These are phyloP conservation scores for Candida incommunis DNA, from an alignment of 805 yeast genomes.

Conservation along the genomic window DNA sequence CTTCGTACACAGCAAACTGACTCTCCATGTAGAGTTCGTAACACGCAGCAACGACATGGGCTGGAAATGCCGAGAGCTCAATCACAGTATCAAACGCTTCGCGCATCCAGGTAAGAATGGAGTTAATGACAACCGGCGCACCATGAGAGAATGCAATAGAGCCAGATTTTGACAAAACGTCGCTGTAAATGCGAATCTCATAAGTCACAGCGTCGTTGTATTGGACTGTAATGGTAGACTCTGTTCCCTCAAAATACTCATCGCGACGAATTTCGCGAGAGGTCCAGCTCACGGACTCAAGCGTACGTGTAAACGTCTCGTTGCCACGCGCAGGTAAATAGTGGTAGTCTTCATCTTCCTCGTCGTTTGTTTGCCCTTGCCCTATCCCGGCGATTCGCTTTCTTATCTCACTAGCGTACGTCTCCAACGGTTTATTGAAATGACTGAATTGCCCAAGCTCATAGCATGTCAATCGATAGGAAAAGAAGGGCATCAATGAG, in stretches of 20 bases:
- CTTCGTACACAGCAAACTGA: not conserved
- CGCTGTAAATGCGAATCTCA: not conserved
- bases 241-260: not conserved
- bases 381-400: not conserved
- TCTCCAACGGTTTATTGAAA: not conserved
- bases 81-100: conserved; percentile 8
- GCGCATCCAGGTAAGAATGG: conserved; percentile 6
- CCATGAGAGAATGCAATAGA: not conserved
- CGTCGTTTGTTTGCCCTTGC: not conserved
- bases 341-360: not conserved
- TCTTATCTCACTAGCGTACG: not conserved
- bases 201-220: not conserved
- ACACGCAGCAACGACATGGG: conserved; percentile 1
- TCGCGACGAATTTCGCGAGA: not conserved
- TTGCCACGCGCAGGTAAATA: not conserved
- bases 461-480: not conserved
- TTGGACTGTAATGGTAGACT: not conserved
- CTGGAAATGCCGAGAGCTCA: conserved; percentile 3
- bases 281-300: not conserved
- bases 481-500: not conserved
- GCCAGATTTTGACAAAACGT: not conserved
- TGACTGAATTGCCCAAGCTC: not conserved
- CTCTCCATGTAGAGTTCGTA: conserved; percentile 5
- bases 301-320: not conserved
- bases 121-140: not conserved